Conservation (phyloP, 495 filamentous ascomycete genomes). For the Lentithecium fluviatile region DNA sequence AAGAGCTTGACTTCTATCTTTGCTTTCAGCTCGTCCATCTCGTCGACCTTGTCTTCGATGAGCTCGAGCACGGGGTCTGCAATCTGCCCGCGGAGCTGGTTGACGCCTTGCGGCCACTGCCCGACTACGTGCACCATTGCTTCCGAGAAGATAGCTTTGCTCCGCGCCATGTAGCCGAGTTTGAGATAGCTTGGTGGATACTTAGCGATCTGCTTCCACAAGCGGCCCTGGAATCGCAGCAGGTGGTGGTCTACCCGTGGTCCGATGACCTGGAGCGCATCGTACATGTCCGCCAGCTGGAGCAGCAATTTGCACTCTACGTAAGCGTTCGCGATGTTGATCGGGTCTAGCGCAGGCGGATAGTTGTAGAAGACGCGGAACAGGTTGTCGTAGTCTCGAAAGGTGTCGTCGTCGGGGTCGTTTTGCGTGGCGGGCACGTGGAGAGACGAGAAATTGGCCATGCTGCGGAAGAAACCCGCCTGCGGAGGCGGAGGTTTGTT, state of each 20-base stretch:
- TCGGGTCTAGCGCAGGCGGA: constrained; percentile 70
- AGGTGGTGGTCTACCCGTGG: constrained; percentile 91
- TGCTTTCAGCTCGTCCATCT: constrained; percentile 63
- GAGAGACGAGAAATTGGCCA: constrained; percentile 70
- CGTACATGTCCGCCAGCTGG: constrained; percentile 83
- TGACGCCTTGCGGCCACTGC: constrained; percentile 78
- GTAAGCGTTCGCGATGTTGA: constrained; percentile 88
- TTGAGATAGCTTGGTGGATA: constrained; percentile 90
- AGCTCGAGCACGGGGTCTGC: constrained; percentile 75
- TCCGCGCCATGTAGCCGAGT: constrained; percentile 79
- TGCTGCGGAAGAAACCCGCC: constrained; percentile 77
- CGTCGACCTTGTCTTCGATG: constrained; percentile 84
- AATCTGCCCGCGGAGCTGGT: constrained; percentile 68
- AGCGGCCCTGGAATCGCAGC: constrained; percentile 78
- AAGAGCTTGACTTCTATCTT: constrained; percentile 74
- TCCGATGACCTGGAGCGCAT: constrained; percentile 81
- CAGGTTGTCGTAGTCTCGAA: constrained; percentile 90
- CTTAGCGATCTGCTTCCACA: constrained; percentile 93
- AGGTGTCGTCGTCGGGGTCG: constrained; percentile 61
- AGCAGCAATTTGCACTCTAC: constrained; percentile 87
- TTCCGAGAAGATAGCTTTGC: constrained; percentile 84
- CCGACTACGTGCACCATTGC: constrained; percentile 89
- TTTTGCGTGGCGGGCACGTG: constrained; percentile 51
- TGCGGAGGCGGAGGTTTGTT: constrained; percentile 56
- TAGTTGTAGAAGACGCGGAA: constrained; percentile 94